Conservation (phyloP, 2,329 filamentous ascomycete species). For the Pseudocercospora fuligena region DNA sequence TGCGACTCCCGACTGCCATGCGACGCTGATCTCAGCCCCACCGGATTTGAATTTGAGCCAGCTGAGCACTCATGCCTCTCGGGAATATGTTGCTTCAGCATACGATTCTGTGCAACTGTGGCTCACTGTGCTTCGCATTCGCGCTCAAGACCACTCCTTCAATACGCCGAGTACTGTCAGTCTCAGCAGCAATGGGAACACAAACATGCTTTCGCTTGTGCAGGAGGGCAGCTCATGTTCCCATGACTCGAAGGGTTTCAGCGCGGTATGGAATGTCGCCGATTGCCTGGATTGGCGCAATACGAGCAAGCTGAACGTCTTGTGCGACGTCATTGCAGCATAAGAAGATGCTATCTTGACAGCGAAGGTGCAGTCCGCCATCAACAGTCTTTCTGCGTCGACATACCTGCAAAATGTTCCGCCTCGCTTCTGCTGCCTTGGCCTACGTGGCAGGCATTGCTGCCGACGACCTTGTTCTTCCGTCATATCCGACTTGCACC, state of each 20-base stretch:
- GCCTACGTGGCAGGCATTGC: not conserved
- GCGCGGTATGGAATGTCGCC: constrained; percentile 9
- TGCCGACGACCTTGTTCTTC: not conserved
- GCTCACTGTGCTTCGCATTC: not conserved
- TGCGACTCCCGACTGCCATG: not conserved
- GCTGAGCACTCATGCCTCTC: not conserved
- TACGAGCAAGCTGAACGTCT: not conserved
- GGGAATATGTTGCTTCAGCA: not conserved
- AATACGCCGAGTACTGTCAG: not conserved
- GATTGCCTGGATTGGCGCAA: not conserved
- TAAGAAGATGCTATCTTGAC: not conserved
- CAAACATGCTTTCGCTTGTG: not conserved
- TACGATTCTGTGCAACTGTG: not conserved
- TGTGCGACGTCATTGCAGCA: not conserved
- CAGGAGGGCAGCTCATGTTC: not conserved
- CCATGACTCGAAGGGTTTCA: constrained; percentile 7
- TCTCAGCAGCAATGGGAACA: not conserved
- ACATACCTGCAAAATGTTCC: not conserved
- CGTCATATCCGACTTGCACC: constrained; percentile 12
- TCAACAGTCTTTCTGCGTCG: not conserved
- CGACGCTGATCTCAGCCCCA: not conserved
- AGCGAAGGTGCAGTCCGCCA: not conserved
- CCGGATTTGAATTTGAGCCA: not conserved
- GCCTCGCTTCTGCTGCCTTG: not conserved
- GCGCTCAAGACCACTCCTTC: not conserved